Conservation (phyloP, 106 monocot genomes). For the Platanthera guangdongensis region DNA sequence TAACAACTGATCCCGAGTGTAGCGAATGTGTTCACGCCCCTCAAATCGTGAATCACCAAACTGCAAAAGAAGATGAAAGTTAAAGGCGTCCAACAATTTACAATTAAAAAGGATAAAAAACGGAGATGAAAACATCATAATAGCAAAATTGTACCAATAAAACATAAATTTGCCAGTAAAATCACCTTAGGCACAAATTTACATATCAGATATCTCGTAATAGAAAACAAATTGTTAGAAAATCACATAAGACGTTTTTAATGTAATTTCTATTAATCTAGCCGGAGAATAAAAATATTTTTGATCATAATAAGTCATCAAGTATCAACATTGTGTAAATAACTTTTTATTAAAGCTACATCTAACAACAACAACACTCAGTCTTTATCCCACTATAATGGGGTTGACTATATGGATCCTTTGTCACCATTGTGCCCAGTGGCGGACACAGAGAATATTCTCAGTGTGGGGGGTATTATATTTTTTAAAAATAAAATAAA, state of each 20-base stretch:
- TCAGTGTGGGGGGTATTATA: too few species aligned
- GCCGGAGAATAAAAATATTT: background rate
- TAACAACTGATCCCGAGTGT: slow-evolving; percentile 66
- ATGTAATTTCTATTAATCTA: background rate
- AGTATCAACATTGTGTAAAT: too few species aligned
- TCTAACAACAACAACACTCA: too few species aligned
- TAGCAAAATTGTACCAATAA: background rate
- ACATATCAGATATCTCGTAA: background rate
- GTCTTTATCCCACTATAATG: too few species aligned
- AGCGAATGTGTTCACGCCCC: slow-evolving; percentile 41
- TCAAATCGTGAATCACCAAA: slow-evolving; percentile 58
- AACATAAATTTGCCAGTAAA: background rate
- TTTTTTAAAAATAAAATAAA: too few species aligned
- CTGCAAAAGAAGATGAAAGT: slow-evolving; percentile 18
- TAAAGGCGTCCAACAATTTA: background rate
- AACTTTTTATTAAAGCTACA: too few species aligned
- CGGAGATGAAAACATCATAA: background rate
- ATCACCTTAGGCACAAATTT: background rate
- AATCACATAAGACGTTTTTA: background rate
- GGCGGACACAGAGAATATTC: too few species aligned
- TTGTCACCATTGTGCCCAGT: too few species aligned
- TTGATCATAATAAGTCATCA: too few species aligned
- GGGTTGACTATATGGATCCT: too few species aligned
- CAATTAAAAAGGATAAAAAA: background rate
- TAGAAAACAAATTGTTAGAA: background rate